phyloP scores from a whole-genome alignment of 164 flowering plant genomes.

The Vitis riparia region DNA sequence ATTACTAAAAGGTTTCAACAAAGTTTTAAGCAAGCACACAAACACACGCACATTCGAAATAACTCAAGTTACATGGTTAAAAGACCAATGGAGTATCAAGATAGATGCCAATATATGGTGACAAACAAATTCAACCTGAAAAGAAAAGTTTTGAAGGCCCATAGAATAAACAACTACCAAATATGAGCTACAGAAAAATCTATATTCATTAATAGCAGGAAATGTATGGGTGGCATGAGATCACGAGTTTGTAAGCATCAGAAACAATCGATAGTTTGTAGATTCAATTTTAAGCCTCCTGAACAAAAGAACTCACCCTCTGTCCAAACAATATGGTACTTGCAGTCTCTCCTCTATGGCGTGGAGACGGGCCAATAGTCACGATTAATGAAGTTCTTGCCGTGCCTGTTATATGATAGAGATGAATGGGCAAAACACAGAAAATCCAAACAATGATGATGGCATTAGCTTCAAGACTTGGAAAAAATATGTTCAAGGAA shows the following conservation, averaged over 20 bases:
- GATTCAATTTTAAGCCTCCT: neutral
- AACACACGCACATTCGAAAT: no score
- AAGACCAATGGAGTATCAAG: no score
- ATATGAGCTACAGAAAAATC: neutral
- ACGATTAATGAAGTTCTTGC: slow-evolving; percentile 76
- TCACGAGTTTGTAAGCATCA: neutral
- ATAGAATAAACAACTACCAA: no score
- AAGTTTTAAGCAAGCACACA: no score
- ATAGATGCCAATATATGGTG: no score
- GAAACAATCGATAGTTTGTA: neutral
- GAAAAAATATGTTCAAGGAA: no score
- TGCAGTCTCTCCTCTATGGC: slow-evolving; percentile 77
- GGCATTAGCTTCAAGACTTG: slow-evolving; percentile 5
- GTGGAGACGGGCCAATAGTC: slow-evolving; percentile 79
- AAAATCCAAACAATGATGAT: neutral
- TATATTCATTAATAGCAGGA: neutral
- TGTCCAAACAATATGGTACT: slow-evolving; percentile 81
- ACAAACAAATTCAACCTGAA: no score
- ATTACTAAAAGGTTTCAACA: no score
- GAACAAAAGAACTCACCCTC: slow-evolving; percentile 45
- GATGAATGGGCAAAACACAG: neutral
- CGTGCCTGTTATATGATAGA: slow-evolving; percentile 41
- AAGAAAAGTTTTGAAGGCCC: no score
- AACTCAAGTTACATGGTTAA: no score
- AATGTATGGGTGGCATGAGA: neutral